Percentiles rank a stretch among this genome's conserved stretches.
phyloP scores from a whole-genome alignment of 768 basidiomycete species.

The Mycena pura region DNA sequence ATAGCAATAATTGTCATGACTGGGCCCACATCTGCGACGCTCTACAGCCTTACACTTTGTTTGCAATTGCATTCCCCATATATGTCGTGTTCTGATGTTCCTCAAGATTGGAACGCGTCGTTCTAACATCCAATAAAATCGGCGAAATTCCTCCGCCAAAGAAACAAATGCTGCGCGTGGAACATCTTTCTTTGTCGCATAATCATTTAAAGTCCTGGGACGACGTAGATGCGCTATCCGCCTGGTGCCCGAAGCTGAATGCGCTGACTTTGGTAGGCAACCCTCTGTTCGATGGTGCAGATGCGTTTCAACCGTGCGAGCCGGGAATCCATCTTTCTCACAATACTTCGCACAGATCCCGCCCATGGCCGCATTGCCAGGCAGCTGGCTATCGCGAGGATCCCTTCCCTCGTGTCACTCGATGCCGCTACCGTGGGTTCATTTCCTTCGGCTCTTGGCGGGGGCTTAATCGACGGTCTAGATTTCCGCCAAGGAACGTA shows the following conservation, averaged over 20 bases:
- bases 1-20: constrained; percentile 64
- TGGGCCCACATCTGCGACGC: constrained; percentile 61
- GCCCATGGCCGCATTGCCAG: constrained; percentile 51
- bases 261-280: constrained; percentile 68
- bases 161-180: constrained; percentile 45
- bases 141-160: constrained; percentile 52
- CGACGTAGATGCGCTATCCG: constrained; percentile 66
- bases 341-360: constrained; percentile 38
- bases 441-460: constrained; percentile 6
- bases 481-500: constrained; percentile 74
- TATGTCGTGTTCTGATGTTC: constrained; percentile 11
- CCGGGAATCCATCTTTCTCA: too few species aligned
- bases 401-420: constrained; percentile 65
- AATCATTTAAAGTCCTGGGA: constrained; percentile 68
- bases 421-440: constrained; percentile 69
- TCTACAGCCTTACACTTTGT: constrained; percentile 54
- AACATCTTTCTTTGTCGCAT: constrained; percentile 66
- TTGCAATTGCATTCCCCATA: constrained; percentile 33
- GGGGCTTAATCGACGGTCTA: constrained; percentile 38
- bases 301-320: too few species aligned
- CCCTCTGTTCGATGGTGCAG: constrained; percentile 63
- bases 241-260: constrained; percentile 74
- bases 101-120: constrained; percentile 65
- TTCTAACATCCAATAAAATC: constrained; percentile 71
- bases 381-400: constrained; percentile 68